Base-by-base conservation (phyloP, 106 monocot genomes). In the Allium fistulosum region DNA sequence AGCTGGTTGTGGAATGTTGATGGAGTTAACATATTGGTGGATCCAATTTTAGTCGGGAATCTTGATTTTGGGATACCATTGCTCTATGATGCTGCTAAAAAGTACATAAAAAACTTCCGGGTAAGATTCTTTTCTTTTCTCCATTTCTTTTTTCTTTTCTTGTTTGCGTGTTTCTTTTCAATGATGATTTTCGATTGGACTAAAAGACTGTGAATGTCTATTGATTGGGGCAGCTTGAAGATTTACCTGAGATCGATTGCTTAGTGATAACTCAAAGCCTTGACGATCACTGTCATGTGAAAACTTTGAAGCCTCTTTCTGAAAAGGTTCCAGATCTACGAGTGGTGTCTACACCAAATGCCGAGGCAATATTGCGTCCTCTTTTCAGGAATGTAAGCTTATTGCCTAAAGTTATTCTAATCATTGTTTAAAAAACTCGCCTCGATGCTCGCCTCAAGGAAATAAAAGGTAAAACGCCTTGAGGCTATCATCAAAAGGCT, bases 271-370 rank as follows among this genome's bases (percentile, higher is more conserved):
- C 96, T 7, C 92, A 92, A 66, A 88, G 88, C 67, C 80, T 92
- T 27, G 96, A 97, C 53, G 96, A 92, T 66, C 96, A 92, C 66
- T 97, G 96, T 84, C 96, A 97, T 70, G 61, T 84, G 12, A 92
- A 78, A 65, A 97, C 96, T 46, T 76, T 97, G 55, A 84, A 49
- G 52, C 84, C 84, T 12, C 82, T 97, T 28, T 86, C 96, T 22
- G 46, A 82, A 51, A 82, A 55, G 74, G 60, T 61, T 45, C 92
- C 92, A 8, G 55, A 77, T 18, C 65, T 97, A 71, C 79, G 51
- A 7, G 96, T 97, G 37, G 49, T 97, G 51, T 64, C 96, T 16
- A 91, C 96, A 37, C 92, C 84, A 1, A 97, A 92, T 75, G 96
- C 96, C 1, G 74, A 84, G 68, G 15, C 80, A 59, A 87, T 80